Conservation (phyloP, 1,139 yeast genomes). For the Kodamaea sp. region DNA sequence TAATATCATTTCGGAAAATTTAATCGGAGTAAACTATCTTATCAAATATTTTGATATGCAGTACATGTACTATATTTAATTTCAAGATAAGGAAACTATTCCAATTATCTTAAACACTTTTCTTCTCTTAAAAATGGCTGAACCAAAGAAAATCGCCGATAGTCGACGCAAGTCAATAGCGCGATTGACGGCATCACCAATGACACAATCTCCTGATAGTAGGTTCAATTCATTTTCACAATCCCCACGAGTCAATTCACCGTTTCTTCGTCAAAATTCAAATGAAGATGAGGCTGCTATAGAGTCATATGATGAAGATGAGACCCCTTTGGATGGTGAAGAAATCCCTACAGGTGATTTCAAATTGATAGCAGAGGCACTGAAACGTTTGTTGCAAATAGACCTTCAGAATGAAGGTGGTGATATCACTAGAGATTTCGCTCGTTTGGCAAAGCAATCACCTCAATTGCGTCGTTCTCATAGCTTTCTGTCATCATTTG, state of each 20-base stretch:
- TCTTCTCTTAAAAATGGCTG: constrained; percentile 1
- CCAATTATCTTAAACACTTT: not conserved
- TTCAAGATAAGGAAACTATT: no score
- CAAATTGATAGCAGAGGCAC: constrained; percentile 21
- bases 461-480: constrained; percentile 18
- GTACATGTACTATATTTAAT: no score
- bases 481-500: constrained; percentile 15
- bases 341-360: constrained; percentile 33
- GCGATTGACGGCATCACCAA: constrained; percentile 13
- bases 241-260: constrained; percentile 6
- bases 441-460: constrained; percentile 13
- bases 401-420: constrained; percentile 18
- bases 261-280: constrained; percentile 6
- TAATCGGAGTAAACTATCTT: no score
- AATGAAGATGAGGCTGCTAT: constrained; percentile 9
- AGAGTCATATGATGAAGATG: constrained; percentile 4
- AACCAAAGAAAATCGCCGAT: constrained; percentile 4
- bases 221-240: constrained; percentile 6
- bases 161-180: constrained; percentile 13
- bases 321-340: constrained; percentile 17
- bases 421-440: constrained; percentile 23
- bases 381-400: constrained; percentile 27
- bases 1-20: no score
- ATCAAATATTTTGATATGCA: not conserved
- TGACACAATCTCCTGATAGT: constrained; percentile 11